A percentile compares a stretch with the other conserved stretches of the same genome.
Evolutionary conservation across 352 stramenopile genomes (phyloP).

Genomic region (Thalassiosira oceanica): DNA sequence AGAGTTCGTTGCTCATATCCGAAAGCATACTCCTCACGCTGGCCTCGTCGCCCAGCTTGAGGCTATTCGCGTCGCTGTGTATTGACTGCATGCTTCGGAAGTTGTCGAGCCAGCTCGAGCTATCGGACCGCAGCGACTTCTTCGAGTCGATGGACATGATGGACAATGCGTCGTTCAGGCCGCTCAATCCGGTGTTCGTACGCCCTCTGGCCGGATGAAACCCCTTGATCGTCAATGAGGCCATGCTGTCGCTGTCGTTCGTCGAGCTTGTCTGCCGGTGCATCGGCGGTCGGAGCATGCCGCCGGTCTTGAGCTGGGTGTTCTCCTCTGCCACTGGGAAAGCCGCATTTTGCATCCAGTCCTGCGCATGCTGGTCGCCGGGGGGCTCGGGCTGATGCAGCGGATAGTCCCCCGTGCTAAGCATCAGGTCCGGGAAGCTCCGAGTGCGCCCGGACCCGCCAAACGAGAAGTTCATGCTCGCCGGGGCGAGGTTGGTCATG

Average conservation of each 20-base stretch:
- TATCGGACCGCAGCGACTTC: constrained; percentile 11
- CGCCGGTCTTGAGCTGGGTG: constrained; percentile 2
- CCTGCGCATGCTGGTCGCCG: no score
- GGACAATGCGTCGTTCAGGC: constrained; percentile 44
- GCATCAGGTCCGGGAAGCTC: constrained; percentile 44
- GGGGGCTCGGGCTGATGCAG: background rate
- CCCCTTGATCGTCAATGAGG: constrained; percentile 25
- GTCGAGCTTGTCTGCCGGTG: constrained; percentile 21
- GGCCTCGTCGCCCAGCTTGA: constrained; percentile 11
- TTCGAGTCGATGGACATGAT: constrained; percentile 50
- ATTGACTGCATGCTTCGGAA: constrained; percentile 46
- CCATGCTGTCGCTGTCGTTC: constrained; percentile 13
- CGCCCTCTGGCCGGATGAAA: constrained; percentile 34
- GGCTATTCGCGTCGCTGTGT: constrained; percentile 23
- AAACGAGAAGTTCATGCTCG: no score
- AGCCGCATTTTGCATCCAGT: no score
- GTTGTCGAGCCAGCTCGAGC: constrained; percentile 40
- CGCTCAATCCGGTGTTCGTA: constrained; percentile 31
- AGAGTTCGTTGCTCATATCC: constrained; percentile 40
- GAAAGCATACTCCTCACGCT: constrained; percentile 34
- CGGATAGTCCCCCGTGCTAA: constrained; percentile 25
- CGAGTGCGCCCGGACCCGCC: constrained; percentile 24
- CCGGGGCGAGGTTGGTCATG: no score
- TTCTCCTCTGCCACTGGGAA: constrained; percentile 15
- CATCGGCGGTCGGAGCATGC: constrained; percentile 4